Conservation (phyloP, 257 asterid species). For the Striga asiatica region DNA sequence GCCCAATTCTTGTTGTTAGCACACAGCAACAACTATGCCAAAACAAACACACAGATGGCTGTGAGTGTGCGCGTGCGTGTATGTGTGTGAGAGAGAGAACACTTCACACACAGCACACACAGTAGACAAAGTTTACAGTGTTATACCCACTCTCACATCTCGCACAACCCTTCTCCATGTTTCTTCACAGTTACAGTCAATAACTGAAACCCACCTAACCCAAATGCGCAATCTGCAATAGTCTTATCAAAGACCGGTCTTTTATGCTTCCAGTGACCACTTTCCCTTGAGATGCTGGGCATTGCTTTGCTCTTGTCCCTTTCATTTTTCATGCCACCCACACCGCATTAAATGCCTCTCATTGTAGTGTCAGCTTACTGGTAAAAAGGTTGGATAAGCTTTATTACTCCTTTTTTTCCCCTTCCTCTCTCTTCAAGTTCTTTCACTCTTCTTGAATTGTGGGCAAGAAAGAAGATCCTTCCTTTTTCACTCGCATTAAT, state of each 20-base stretch:
- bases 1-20: neutral
- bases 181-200: slow-evolving; percentile 17
- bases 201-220: slow-evolving; percentile 35
- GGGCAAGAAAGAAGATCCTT: slow-evolving; percentile 16
- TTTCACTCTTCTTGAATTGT: slow-evolving; percentile 18
- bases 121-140: neutral
- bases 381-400: slow-evolving; percentile 12
- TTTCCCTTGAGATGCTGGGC: slow-evolving; percentile 8
- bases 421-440: neutral
- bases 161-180: neutral
- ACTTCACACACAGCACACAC: neutral
- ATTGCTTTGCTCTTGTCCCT: slow-evolving; percentile 26
- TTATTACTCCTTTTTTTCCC: neutral
- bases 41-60: neutral
- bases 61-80: no score
- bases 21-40: neutral
- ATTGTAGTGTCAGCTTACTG: slow-evolving; percentile 12
- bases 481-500: slow-evolving; percentile 7
- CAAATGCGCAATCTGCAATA: slow-evolving; percentile 17
- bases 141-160: neutral
- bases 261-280: slow-evolving; percentile 23
- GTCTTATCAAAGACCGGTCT: slow-evolving; percentile 13
- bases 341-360: slow-evolving; percentile 23
- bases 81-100: no score
- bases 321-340: slow-evolving; percentile 20